Evolutionary conservation across 352 stramenopile species (phyloP).

Genomic region (Pythium insidiosum): DNA sequence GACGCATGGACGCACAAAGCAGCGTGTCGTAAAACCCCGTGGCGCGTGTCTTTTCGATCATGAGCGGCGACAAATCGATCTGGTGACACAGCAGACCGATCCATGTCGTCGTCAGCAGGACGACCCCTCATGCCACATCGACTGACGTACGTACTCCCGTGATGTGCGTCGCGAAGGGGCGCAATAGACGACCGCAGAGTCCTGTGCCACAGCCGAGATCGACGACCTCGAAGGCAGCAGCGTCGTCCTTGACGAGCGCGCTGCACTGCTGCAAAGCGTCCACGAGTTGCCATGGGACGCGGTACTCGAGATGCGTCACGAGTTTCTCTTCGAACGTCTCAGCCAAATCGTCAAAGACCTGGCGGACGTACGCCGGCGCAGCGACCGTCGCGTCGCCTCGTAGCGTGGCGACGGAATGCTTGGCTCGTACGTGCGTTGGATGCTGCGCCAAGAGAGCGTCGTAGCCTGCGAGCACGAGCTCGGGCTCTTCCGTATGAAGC

Average conservation of each 20-base stretch:
- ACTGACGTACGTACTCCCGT: conserved; percentile 48
- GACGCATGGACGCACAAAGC: conserved; percentile 58
- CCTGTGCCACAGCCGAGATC: conserved; percentile 76
- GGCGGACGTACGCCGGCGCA: conserved; percentile 51
- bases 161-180: conserved; percentile 42
- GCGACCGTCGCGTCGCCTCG: conserved; percentile 37
- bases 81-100: too few relatives aligned
- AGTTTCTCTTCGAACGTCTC: conserved; percentile 80
- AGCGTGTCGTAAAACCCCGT: conserved; percentile 62
- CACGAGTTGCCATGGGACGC: conserved; percentile 71
- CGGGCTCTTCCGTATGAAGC: conserved; percentile 48
- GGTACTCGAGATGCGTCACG: conserved; percentile 69
- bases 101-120: too few relatives aligned
- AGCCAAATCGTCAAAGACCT: conserved; percentile 75
- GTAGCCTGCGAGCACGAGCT: conserved; percentile 44
- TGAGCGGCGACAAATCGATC: conserved; percentile 74
- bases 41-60: conserved; percentile 72
- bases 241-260: not conserved
- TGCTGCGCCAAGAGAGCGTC: conserved; percentile 24
- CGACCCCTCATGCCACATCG: too few relatives aligned
- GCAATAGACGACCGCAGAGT: conserved; percentile 60
- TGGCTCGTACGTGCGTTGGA: conserved; percentile 39
- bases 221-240: conserved; percentile 24
- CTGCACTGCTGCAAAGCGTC: conserved; percentile 43
- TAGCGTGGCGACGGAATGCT: conserved; percentile 60